phyloP scores from a whole-genome alignment of 768 basidiomycete genomes.

The Leucocoprinus birnbaumii region DNA sequence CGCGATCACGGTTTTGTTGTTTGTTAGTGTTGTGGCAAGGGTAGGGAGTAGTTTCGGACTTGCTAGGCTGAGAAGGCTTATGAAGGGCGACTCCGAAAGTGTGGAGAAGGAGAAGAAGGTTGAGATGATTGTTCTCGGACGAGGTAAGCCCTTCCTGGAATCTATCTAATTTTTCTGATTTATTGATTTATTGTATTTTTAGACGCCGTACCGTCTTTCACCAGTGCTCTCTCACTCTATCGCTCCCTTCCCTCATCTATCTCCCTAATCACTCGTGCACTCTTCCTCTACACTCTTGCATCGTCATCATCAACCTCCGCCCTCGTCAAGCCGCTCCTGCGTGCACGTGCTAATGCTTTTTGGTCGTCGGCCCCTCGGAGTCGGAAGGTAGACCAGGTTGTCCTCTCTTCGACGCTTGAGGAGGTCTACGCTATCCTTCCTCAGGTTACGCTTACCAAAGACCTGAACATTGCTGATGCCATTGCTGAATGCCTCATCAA shows the following conservation, averaged over 20 bases:
- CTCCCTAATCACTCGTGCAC: conserved; percentile 3
- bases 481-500: conserved; percentile 51
- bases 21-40: conserved; percentile 47
- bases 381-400: neutral
- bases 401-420: conserved; percentile 40
- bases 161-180: neutral
- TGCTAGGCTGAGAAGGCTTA: conserved; percentile 14
- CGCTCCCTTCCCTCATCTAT: conserved; percentile 1
- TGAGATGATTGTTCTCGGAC: conserved; percentile 13
- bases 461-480: conserved; percentile 22
- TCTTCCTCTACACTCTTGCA: neutral
- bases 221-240: neutral
- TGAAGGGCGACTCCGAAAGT: conserved; percentile 1
- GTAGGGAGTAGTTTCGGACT: conserved; percentile 29
- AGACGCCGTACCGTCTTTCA: neutral
- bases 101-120: conserved; percentile 8
- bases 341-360: conserved; percentile 39
- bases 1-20: conserved; percentile 58
- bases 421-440: conserved; percentile 33
- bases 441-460: neutral
- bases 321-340: conserved; percentile 37
- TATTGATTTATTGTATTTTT: neutral
- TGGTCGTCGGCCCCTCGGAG: conserved; percentile 18
- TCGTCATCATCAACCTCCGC: conserved; percentile 43
- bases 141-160: conserved; percentile 22